Evolutionary conservation across 2,329 filamentous ascomycete genomes (phyloP).

Genomic region (Penicillium italicum): DNA sequence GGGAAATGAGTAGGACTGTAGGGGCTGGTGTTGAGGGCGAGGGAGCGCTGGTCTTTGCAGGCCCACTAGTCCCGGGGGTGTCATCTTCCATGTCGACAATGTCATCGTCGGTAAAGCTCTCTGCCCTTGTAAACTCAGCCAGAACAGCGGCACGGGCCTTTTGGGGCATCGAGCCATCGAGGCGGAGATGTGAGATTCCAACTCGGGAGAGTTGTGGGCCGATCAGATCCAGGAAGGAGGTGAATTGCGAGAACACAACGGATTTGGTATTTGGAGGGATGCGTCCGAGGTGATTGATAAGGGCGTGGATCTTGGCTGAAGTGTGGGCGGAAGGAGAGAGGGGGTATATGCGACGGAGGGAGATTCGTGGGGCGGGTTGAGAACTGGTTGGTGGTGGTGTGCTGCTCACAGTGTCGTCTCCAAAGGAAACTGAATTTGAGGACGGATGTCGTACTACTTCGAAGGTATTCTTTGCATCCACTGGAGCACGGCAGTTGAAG

Average conservation of each 20-base stretch:
- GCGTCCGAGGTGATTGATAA: conserved; percentile 70
- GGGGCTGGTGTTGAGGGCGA: conserved; percentile 22
- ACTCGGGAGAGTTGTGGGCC: conserved; percentile 70
- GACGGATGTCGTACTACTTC: conserved; percentile 76
- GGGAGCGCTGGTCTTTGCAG: neutral
- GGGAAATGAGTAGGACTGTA: conserved; percentile 70
- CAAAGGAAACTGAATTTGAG: conserved; percentile 43
- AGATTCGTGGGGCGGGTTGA: conserved; percentile 50
- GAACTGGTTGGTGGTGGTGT: conserved; percentile 36
- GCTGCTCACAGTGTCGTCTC: conserved; percentile 40
- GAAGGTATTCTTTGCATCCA: conserved; percentile 82
- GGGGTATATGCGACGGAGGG: conserved; percentile 58
- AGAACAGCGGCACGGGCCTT: conserved; percentile 78
- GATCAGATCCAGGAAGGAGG: conserved; percentile 89
- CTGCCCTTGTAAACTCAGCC: conserved; percentile 60
- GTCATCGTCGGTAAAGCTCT: conserved; percentile 37
- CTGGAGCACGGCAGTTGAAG: conserved; percentile 81
- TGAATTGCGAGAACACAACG: conserved; percentile 96
- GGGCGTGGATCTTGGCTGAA: conserved; percentile 80
- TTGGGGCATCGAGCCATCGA: conserved; percentile 88
- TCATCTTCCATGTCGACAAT: conserved; percentile 36
- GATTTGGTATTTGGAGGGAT: conserved; percentile 74
- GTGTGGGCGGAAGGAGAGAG: conserved; percentile 57
- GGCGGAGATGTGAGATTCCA: conserved; percentile 75
- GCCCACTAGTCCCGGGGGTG: conserved; percentile 1